Evolutionary conservation across 768 basidiomycete species (phyloP).

Genomic region (Peribolospora kevripleyi): DNA sequence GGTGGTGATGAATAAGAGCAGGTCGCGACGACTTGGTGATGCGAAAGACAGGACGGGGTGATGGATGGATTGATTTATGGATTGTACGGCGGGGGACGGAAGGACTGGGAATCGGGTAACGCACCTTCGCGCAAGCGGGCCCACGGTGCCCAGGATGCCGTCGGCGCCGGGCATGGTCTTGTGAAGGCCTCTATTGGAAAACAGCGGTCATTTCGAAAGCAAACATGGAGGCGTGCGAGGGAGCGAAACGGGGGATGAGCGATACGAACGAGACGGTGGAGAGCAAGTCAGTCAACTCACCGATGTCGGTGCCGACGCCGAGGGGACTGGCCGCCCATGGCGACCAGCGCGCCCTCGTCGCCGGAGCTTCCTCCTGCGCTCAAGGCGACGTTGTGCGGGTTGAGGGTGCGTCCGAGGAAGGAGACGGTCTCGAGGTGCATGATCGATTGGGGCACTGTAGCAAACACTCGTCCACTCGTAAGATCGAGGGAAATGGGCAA

Average conservation of each 20-base stretch:
- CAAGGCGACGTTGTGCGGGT: constrained; percentile 12
- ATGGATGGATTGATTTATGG: too few relatives aligned
- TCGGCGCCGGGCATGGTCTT: not conserved
- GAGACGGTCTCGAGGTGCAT: not conserved
- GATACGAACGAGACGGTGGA: not conserved
- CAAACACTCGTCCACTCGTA: too few relatives aligned
- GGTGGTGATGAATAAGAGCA: too few relatives aligned
- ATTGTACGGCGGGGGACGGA: too few relatives aligned
- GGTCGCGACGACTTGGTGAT: too few relatives aligned
- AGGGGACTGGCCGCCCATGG: constrained; percentile 9
- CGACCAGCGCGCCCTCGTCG: constrained; percentile 13
- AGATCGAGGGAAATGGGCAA: too few relatives aligned
- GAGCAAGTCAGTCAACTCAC: not conserved
- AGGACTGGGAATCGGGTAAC: too few relatives aligned
- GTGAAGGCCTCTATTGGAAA: not conserved
- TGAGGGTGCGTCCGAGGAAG: constrained; percentile 8
- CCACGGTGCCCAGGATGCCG: not conserved
- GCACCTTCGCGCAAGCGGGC: not conserved
- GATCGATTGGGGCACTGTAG: too few relatives aligned
- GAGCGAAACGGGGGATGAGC: not conserved
- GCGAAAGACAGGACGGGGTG: too few relatives aligned
- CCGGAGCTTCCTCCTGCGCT: constrained; percentile 12
- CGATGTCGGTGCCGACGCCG: constrained; percentile 6
- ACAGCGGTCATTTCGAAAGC: not conserved
- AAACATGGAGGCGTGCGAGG: not conserved